Conservation (phyloP, 1,284 basidiomycete genomes). For the Meripilus lineatus region DNA sequence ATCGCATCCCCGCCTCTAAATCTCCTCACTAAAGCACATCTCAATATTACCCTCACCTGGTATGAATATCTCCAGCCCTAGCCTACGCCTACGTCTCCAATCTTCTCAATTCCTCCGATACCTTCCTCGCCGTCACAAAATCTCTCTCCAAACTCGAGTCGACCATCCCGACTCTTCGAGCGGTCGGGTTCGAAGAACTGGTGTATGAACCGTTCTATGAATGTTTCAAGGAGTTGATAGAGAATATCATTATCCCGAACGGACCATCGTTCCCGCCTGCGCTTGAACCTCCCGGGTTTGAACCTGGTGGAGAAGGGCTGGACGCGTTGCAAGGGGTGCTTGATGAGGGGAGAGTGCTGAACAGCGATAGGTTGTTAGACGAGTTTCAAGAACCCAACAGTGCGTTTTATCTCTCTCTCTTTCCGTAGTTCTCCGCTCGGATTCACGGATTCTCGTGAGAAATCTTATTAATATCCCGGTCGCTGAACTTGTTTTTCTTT, state of each 20-base stretch:
- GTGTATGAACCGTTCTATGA: slow-evolving; percentile 44
- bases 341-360: slow-evolving; percentile 31
- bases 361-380: slow-evolving; percentile 40
- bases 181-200: slow-evolving; percentile 62
- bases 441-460: not conserved
- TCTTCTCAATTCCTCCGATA: slow-evolving; percentile 39
- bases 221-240: slow-evolving; percentile 39
- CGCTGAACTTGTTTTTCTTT: too few relatives aligned
- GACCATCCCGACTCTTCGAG: slow-evolving; percentile 49
- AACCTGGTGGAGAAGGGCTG: not conserved
- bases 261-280: too few relatives aligned
- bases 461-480: too few relatives aligned
- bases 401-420: slow-evolving; percentile 22
- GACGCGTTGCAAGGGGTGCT: slow-evolving; percentile 33
- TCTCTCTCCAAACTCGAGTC: slow-evolving; percentile 51
- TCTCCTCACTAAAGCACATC: too few relatives aligned
- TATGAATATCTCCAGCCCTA: too few relatives aligned
- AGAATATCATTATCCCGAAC: too few relatives aligned
- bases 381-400: slow-evolving; percentile 55
- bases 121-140: slow-evolving; percentile 42
- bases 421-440: not conserved
- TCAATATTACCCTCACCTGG: slow-evolving; percentile 11
- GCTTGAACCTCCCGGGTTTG: too few relatives aligned
- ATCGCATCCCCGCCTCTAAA: not conserved
- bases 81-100: slow-evolving; percentile 52